Evolutionary conservation across 139 green algal genomes (phyloP).

Genomic region (Tetraselmis striata): DNA sequence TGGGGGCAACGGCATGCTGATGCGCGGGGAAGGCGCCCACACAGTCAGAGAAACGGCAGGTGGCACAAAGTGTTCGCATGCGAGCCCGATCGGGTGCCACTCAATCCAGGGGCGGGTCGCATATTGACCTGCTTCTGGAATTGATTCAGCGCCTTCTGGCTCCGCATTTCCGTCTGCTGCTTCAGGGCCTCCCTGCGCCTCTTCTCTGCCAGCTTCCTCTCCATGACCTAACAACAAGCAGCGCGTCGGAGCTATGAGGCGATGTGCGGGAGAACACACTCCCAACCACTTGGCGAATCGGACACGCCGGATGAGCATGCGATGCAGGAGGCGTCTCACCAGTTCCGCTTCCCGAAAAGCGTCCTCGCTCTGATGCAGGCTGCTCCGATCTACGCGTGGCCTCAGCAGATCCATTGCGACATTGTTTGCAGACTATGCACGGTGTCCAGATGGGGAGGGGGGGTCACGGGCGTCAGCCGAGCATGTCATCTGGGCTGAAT

Average conservation of each 20-base stretch:
- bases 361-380: not conserved
- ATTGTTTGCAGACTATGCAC: too few relatives aligned
- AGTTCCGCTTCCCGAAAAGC: not conserved
- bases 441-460: too few relatives aligned
- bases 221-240: not conserved
- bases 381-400: not conserved
- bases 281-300: not conserved
- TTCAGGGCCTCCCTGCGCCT: not conserved
- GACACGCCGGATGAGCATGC: too few relatives aligned
- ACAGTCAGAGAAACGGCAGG: not conserved
- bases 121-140: not conserved
- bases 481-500: too few relatives aligned
- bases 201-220: not conserved
- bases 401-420: not conserved
- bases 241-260: not conserved
- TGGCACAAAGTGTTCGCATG: not conserved
- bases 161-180: not conserved
- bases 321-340: too few relatives aligned
- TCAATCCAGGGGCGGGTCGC: too few relatives aligned
- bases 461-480: too few relatives aligned
- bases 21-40: not conserved
- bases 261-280: not conserved
- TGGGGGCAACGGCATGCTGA: not conserved
- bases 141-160: not conserved
- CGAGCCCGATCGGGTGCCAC: not conserved